Percentiles rank a stretch among this genome's conserved stretches.
Evolutionary conservation across 108 stramenopile genomes (phyloP).

Genomic region (Skeletonema marinoi): DNA sequence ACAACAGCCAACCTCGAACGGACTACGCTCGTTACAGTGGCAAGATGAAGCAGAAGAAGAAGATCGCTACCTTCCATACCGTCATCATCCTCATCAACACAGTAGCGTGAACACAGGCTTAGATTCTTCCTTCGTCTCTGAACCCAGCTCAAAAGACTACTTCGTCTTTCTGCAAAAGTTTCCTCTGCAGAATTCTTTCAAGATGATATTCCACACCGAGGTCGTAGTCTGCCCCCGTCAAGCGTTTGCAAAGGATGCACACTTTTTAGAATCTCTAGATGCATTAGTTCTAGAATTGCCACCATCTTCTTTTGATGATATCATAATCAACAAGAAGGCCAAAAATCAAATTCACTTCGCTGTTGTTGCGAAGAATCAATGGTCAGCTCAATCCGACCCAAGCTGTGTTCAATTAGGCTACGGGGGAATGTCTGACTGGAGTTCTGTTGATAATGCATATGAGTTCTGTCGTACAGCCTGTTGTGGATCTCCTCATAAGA

Average conservation of each 20-base stretch:
- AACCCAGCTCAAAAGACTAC: slow-evolving; percentile 1
- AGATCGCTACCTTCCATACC: not conserved
- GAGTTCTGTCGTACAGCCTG: slow-evolving; percentile 25
- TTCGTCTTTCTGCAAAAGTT: slow-evolving; percentile 54
- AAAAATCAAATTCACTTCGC: slow-evolving; percentile 13
- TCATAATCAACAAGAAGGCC: not conserved
- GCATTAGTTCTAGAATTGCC: slow-evolving; percentile 5
- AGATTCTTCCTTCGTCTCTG: not conserved
- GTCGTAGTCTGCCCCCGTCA: slow-evolving; percentile 47
- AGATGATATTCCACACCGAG: slow-evolving; percentile 46
- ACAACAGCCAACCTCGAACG: not conserved
- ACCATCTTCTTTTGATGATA: slow-evolving; percentile 1
- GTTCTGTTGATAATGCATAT: not conserved
- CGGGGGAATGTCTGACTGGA: not conserved
- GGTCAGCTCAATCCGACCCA: slow-evolving; percentile 29
- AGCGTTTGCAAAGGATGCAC: slow-evolving; percentile 16
- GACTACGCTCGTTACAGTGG: not conserved
- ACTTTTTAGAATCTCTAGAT: slow-evolving; percentile 30
- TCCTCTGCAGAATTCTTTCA: slow-evolving; percentile 35
- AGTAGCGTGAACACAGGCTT: not conserved
- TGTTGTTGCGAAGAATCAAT: slow-evolving; percentile 11
- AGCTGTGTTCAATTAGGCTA: slow-evolving; percentile 41
- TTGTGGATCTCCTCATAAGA: slow-evolving; percentile 37
- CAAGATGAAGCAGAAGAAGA: slow-evolving; percentile 1
- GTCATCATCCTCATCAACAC: not conserved